These are phyloP conservation scores for Citeromyces matritensis DNA, from an alignment of 805 yeast species.

Conservation along the genomic window DNA sequence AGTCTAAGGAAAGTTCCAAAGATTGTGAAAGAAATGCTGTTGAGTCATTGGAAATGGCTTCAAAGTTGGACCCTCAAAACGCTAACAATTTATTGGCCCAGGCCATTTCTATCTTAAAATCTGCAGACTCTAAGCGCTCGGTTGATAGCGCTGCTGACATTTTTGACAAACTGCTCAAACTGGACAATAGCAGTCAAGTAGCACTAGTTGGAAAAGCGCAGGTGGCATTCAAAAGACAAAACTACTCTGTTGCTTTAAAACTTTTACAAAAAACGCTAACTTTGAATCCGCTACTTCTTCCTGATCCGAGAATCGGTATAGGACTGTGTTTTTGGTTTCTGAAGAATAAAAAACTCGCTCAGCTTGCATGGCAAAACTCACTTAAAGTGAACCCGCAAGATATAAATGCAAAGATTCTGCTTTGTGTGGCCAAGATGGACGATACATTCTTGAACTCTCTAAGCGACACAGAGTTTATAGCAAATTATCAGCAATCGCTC, in stretches of 20 bases:
- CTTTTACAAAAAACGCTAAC: slow-evolving; percentile 73
- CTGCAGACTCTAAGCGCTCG: slow-evolving; percentile 48
- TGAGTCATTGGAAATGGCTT: slow-evolving; percentile 25
- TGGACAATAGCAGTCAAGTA: slow-evolving; percentile 46
- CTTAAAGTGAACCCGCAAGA: slow-evolving; percentile 47
- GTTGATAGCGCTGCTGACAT: slow-evolving; percentile 59
- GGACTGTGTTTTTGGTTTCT: slow-evolving; percentile 91
- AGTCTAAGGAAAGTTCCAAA: slow-evolving; percentile 4
- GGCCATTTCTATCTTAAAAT: slow-evolving; percentile 47
- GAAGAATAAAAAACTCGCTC: slow-evolving; percentile 65
- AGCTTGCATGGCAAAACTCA: slow-evolving; percentile 71
- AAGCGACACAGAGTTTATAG: slow-evolving; percentile 46
- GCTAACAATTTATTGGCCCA: slow-evolving; percentile 45
- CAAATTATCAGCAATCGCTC: slow-evolving; percentile 45
- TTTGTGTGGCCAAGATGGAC: slow-evolving; percentile 58
- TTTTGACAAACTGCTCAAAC: slow-evolving; percentile 44
- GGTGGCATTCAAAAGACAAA: slow-evolving; percentile 53
- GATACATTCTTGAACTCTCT: slow-evolving; percentile 38
- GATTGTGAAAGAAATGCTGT: slow-evolving; percentile 12
- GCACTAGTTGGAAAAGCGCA: slow-evolving; percentile 83
- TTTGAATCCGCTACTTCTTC: slow-evolving; percentile 61
- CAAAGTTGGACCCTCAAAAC: slow-evolving; percentile 25
- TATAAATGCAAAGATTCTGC: slow-evolving; percentile 45
- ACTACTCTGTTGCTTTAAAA: slow-evolving; percentile 60
- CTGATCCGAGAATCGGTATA: slow-evolving; percentile 90